Evolutionary conservation across 306 rosid genomes (phyloP).

Genomic region (Crotalaria pallida): DNA sequence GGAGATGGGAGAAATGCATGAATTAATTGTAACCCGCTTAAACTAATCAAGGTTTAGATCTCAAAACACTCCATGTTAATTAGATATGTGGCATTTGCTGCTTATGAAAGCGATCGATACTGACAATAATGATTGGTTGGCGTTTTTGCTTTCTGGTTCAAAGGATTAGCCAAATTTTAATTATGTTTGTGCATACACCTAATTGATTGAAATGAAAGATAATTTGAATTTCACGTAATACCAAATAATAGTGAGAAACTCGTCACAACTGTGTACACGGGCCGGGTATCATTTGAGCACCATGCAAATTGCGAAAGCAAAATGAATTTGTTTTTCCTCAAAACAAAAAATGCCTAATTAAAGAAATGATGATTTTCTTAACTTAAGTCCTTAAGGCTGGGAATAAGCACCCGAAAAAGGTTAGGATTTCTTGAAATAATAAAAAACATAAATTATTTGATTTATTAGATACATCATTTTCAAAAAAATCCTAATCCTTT

Average conservation of each 20-base stretch:
- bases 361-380: too few species aligned
- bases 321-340: neutral
- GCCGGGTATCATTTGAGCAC: constrained; percentile 1
- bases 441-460: too few species aligned
- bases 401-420: too few species aligned
- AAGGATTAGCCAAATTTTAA: neutral
- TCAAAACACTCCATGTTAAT: constrained; percentile 19
- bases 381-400: too few species aligned
- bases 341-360: neutral
- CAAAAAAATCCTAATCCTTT: too few species aligned
- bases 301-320: constrained; percentile 12
- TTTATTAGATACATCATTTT: too few species aligned
- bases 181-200: neutral
- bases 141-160: neutral
- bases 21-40: neutral
- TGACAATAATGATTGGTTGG: too few species aligned
- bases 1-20: neutral
- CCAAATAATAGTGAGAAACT: neutral
- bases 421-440: too few species aligned
- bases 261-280: neutral
- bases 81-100: neutral
- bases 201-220: neutral
- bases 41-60: constrained; percentile 18
- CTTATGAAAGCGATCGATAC: constrained; percentile 18
- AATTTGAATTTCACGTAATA: neutral